Evolutionary conservation across 768 basidiomycete species (phyloP), one percentile per base, ranked within the genome.

Genomic region (Lactarius sp.): DNA sequence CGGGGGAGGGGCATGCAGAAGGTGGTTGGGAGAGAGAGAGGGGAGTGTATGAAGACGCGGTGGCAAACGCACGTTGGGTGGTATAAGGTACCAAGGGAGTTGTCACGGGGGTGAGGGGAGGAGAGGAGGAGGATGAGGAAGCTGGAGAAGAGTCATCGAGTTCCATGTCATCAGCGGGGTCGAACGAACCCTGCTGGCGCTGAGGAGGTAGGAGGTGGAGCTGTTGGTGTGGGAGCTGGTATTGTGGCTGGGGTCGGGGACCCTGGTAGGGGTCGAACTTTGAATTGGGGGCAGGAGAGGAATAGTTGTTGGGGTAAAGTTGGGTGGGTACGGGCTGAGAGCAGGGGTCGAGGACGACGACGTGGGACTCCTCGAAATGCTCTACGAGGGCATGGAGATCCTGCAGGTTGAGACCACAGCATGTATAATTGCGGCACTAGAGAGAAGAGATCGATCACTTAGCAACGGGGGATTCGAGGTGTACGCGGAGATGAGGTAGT

Each of bases 281-380:
- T 61, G 66, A 4, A 60, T 42, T 56, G 18, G 60, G 57, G 41
- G 50, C 55, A 20, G 50, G 69, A 54, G 46, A 58, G 8, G 61
- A 58, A 27, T 61, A 49, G 27, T 66, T 50, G 55, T 63, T 65
- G 2, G 67, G 62, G n/a, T 62, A 65, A 13, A 62, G 22, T 41
- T 65, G 64, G 34, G 20, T 56, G 1, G 68, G 41, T 44, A 49
- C 54, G n/a, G 68, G 68, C 16, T 70, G 72, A 4, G 73, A 73
- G 39, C 73, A 75, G n/a, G 78, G 75, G 66, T 81, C 78, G 49
- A 87, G 72, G 62, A 92, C 85, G 71, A 90, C 81, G 72, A 95
- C 89, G 72, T 96, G 94, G 52, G 86, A 85, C 64, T 93, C 88
- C 71, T 96, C 94, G 68, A 95, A 94, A 71, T 96, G 94, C 74